Evolutionary conservation across 768 basidiomycete species (phyloP).

Genomic region (Pulveroboletus ravenelii): DNA sequence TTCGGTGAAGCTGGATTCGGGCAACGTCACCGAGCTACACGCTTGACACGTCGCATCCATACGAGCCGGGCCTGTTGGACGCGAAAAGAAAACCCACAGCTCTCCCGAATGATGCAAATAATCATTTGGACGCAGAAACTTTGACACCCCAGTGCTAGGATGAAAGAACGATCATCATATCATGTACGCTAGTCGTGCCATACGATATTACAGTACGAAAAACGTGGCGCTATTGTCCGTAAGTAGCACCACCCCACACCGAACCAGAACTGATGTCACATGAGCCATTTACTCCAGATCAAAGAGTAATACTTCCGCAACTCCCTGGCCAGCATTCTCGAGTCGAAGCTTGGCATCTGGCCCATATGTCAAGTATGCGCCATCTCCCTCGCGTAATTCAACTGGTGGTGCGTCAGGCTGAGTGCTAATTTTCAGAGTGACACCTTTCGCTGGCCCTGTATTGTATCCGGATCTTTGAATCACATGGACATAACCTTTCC

Average conservation of each 20-base stretch:
- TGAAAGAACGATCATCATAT: slow-evolving; percentile 5
- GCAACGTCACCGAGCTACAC: neutral
- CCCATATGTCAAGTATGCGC: slow-evolving; percentile 63
- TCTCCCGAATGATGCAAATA: neutral
- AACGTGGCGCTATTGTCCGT: neutral
- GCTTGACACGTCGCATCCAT: neutral
- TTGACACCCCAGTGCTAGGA: slow-evolving; percentile 2
- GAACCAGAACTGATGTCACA: neutral
- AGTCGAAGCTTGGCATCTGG: slow-evolving; percentile 34
- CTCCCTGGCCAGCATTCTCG: slow-evolving; percentile 60
- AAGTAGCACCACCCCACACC: neutral
- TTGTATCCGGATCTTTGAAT: slow-evolving; percentile 85
- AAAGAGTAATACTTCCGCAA: slow-evolving; percentile 76
- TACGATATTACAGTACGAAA: slow-evolving; percentile 1
- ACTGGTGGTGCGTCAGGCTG: slow-evolving; percentile 38
- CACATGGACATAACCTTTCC: slow-evolving; percentile 80
- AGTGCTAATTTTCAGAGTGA: slow-evolving; percentile 48
- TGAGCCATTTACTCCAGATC: slow-evolving; percentile 52
- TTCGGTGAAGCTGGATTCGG: neutral
- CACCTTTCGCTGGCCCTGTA: slow-evolving; percentile 49
- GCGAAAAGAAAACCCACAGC: neutral
- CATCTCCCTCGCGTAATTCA: slow-evolving; percentile 81
- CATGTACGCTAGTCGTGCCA: neutral
- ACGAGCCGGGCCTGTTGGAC: neutral
- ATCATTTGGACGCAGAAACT: neutral